Evolutionary conservation across 768 basidiomycete genomes (phyloP), one percentile per base, ranked within the genome.

Genomic region (Rubroboletus satanas): DNA sequence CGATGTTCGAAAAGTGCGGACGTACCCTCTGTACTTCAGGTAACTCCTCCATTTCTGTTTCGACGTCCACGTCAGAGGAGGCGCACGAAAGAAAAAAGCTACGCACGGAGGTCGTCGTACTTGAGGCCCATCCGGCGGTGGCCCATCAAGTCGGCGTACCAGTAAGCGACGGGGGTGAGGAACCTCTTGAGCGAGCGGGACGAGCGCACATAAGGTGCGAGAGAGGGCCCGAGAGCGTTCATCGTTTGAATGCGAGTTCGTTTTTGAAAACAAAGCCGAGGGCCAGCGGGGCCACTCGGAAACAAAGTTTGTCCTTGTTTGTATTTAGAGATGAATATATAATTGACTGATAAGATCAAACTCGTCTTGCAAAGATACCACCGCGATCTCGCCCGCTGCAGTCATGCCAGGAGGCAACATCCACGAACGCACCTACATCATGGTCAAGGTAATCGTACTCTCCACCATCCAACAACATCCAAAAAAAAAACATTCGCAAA

Each of bases 371-470:
- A 26, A 26, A 45, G 45, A 62, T 63, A 64, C 61, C 63, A 67
- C 62, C 62, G 48, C 68, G 60, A 73, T 63, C 35, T 14, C 5
- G 26, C 32, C 17, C 35, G 15, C 17, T 17, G 35, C 32, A 88
- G 23, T 11, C 55, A 59, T 59, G 55, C 33, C 45, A 38, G 15
- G 5, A 15, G 28, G 1, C 42, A 66, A 65, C 56, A 74, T 75
- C 71, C 66, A 61, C 50, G 94, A 98, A 73, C 93, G 92, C 74
- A 96, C 95, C 74, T 98, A 96, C 80, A 98, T 98, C 81, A 98
- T 98, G 96, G 83, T 98, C 87, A 99, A 98, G 93, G 92, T 87
- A 56, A 39, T 38, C 9, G 26, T 14, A 45, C 31, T 12, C 2
- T 1, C 4, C 14, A 3, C 35, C 35, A 5, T 26, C 26, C 26